Base-by-base conservation (phyloP, 371 early-diverging fungal genomes). In the Mucor mucedo region DNA sequence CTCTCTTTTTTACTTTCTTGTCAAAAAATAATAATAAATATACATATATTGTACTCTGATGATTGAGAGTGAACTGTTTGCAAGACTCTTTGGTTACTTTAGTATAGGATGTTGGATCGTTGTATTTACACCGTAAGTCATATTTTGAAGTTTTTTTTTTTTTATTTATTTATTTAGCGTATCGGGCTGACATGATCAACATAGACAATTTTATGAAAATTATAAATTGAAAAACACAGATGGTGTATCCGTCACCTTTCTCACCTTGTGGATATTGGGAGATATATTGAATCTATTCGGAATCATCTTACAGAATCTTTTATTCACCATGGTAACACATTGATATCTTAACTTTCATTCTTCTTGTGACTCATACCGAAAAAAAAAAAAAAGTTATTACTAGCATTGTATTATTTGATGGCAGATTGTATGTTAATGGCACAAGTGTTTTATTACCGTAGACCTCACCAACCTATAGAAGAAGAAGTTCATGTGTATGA, bases 241-340 rank as follows among this genome's bases (percentile, higher is more conserved):
- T 52, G 88, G 87, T 27, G 77, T 95, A 35, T 88, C 91, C 21
- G 54, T 89, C 27, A 63, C 70, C 0, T 93, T 94, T 60, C 66
- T 95, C 2, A 67, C 82, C 29, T 80, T 89, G 45, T 95, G 96
- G 96, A 78, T 93, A 11, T 73, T 86, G 2, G 96, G 95, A 10
- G 96, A 95, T 68, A 71, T 92, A 32, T 76, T 88, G 70, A 94
- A 94, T 74, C 73, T 94, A 53, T 65, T 88, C 38, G 96, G 95
- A 27, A 82, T 88, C 38, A 65, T 90, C 8, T 68, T 91, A 40
- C 91, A 93, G 29, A 68, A 89, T 42, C 78, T 95, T 47, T 65
- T 93, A 52, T 63, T 86, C 33, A 91, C 92, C 2, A 85, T 89
- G 78, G 90, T 91, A 47, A 47, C 47, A 47, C 47, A 47, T 27